phyloP scores from a whole-genome alignment of 2,329 filamentous ascomycete genomes.

The Sclerotinia minor region DNA sequence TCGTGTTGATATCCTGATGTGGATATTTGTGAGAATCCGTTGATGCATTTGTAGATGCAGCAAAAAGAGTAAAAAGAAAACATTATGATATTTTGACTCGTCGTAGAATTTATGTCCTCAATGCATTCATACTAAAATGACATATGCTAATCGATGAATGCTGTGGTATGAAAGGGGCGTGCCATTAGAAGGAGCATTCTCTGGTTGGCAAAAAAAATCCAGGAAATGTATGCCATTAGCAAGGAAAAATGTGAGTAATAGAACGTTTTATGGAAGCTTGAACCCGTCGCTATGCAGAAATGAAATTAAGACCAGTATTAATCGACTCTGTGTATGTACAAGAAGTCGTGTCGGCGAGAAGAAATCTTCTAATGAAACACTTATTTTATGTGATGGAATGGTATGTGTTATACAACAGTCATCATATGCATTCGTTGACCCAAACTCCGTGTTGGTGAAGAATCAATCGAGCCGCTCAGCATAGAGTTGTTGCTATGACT shows the following conservation, averaged over 20 bases:
- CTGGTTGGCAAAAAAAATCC: slow-evolving; percentile 1
- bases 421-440: slow-evolving; percentile 62
- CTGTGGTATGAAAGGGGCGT: slow-evolving; percentile 6
- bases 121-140: slow-evolving; percentile 2
- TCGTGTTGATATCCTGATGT: slow-evolving; percentile 4
- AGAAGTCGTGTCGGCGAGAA: slow-evolving; percentile 20
- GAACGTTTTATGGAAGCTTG: slow-evolving; percentile 21
- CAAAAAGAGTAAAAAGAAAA: slow-evolving; percentile 20
- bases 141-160: slow-evolving; percentile 22
- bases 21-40: not conserved
- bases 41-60: slow-evolving; percentile 3
- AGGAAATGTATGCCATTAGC: slow-evolving; percentile 16
- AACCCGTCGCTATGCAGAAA: slow-evolving; percentile 26
- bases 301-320: slow-evolving; percentile 18
- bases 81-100: slow-evolving; percentile 21
- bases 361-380: not conserved
- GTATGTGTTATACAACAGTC: slow-evolving; percentile 51
- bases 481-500: slow-evolving; percentile 57
- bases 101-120: slow-evolving; percentile 16
- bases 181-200: slow-evolving; percentile 22
- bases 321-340: slow-evolving; percentile 22
- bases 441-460: slow-evolving; percentile 53
- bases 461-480: slow-evolving; percentile 53
- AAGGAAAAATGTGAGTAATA: slow-evolving; percentile 16
- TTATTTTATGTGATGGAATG: slow-evolving; percentile 12